A percentile compares a stretch with the other conserved stretches of the same genome.
These are phyloP conservation scores for Melaleuca alternifolia DNA, from an alignment of 345 rosid genomes.

Conservation along the genomic window DNA sequence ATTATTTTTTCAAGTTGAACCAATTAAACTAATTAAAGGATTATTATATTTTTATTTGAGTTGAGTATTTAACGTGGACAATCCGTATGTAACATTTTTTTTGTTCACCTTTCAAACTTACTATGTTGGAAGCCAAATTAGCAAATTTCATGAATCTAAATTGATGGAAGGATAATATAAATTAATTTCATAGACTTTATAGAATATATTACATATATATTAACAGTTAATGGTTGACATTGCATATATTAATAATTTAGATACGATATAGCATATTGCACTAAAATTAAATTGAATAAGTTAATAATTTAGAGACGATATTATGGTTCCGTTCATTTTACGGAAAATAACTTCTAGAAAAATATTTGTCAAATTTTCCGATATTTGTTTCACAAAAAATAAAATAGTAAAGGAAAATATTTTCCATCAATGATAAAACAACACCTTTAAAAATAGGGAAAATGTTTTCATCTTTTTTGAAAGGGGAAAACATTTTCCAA, in stretches of 20 bases:
- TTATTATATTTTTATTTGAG: background rate
- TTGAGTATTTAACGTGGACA: background rate
- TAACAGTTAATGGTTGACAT: background rate
- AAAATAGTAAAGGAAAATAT: no score
- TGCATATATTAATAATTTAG: background rate
- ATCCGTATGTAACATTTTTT: background rate
- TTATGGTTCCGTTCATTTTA: no score
- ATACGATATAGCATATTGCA: fast-evolving
- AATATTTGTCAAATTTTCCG: no score
- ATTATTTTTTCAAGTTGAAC: background rate
- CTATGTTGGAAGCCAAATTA: background rate
- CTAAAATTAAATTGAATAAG: fast-evolving
- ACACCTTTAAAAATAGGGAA: no score
- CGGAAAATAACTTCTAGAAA: no score
- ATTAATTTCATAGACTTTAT: background rate
- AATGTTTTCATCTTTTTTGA: no score
- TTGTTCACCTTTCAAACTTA: background rate
- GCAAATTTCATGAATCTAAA: background rate
- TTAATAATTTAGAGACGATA: background rate
- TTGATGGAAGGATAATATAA: background rate
- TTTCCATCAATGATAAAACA: no score
- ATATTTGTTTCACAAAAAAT: no score
- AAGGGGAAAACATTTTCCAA: no score
- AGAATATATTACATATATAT: background rate
- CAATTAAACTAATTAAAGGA: background rate